phyloP scores from a whole-genome alignment of 2,329 filamentous ascomycete species.

The Pseudonectria buxi region DNA sequence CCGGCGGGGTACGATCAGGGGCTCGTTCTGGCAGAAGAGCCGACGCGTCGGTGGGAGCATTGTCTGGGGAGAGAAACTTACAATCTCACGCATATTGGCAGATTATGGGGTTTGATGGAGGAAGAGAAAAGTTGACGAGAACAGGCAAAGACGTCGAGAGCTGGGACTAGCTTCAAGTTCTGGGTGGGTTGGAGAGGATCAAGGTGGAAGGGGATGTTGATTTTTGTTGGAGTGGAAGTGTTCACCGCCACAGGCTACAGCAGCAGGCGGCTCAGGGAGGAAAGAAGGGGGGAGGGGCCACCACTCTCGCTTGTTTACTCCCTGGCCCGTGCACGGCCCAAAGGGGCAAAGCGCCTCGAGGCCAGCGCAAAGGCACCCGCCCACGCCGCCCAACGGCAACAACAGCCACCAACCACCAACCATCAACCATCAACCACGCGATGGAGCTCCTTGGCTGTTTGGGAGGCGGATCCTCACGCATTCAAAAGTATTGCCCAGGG shows the following conservation, averaged over 20 bases:
- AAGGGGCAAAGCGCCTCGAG: constrained; percentile 21
- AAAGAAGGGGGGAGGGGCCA: constrained; percentile 21
- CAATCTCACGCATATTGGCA: constrained; percentile 62
- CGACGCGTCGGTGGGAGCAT: constrained; percentile 31
- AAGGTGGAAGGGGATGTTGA: constrained; percentile 26
- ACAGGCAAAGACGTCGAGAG: constrained; percentile 24
- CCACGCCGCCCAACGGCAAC: constrained; percentile 7
- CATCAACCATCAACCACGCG: too few relatives aligned
- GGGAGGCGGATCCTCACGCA: too few relatives aligned
- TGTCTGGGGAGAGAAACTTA: constrained; percentile 35
- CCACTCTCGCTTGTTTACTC: constrained; percentile 30
- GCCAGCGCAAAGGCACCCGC: constrained; percentile 12
- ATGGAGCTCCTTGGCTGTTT: too few relatives aligned
- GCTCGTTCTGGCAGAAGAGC: constrained; percentile 18
- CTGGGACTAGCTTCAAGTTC: constrained; percentile 28
- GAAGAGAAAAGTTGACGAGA: constrained; percentile 16
- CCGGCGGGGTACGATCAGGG: constrained; percentile 34
- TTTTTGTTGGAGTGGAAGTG: constrained; percentile 27
- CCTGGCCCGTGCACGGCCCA: constrained; percentile 22
- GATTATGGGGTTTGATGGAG: constrained; percentile 19
- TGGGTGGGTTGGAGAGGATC: constrained; percentile 23
- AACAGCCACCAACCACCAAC: constrained; percentile 7
- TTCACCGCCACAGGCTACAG: constrained; percentile 27
- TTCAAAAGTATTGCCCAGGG: too few relatives aligned
- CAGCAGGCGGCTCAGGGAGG: constrained; percentile 3